phyloP scores from a whole-genome alignment of 176 grass and related monocot genomes.

The Oryza punctata region DNA sequence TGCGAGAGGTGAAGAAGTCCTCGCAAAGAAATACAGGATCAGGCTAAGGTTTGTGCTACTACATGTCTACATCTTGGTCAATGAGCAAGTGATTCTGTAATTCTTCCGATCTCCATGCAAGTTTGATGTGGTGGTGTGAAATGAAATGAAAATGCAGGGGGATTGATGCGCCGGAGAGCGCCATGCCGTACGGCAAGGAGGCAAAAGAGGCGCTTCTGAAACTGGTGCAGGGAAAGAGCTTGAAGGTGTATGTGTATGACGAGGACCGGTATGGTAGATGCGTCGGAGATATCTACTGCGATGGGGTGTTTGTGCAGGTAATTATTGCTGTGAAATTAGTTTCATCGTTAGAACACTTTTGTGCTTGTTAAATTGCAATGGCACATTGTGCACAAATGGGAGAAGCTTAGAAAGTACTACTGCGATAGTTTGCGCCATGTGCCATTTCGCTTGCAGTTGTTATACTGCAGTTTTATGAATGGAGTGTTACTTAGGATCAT shows the following conservation, averaged over 20 bases:
- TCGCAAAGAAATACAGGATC: slow-evolving; percentile 91
- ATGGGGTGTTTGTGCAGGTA: slow-evolving; percentile 80
- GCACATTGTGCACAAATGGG: background rate
- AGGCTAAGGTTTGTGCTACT: slow-evolving; percentile 60
- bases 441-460: background rate
- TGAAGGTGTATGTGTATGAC: slow-evolving; percentile 65
- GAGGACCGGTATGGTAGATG: slow-evolving; percentile 77
- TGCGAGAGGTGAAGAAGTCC: slow-evolving; percentile 58
- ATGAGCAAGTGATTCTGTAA: background rate
- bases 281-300: slow-evolving; percentile 84
- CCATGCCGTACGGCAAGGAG: slow-evolving; percentile 94
- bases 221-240: slow-evolving; percentile 73
- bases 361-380: background rate
- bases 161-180: slow-evolving; percentile 91
- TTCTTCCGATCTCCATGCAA: background rate
- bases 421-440: slow-evolving; percentile 7
- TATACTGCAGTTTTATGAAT: background rate
- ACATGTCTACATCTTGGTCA: background rate
- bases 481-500: background rate
- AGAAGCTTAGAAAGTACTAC: background rate
- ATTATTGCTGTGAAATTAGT: background rate
- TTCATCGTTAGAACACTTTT: background rate
- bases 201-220: slow-evolving; percentile 84
- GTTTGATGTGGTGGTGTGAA: background rate
- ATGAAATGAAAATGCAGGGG: slow-evolving; percentile 52